Conservation (phyloP, 2,329 filamentous ascomycete species). For the Thermoascus crustaceus region DNA sequence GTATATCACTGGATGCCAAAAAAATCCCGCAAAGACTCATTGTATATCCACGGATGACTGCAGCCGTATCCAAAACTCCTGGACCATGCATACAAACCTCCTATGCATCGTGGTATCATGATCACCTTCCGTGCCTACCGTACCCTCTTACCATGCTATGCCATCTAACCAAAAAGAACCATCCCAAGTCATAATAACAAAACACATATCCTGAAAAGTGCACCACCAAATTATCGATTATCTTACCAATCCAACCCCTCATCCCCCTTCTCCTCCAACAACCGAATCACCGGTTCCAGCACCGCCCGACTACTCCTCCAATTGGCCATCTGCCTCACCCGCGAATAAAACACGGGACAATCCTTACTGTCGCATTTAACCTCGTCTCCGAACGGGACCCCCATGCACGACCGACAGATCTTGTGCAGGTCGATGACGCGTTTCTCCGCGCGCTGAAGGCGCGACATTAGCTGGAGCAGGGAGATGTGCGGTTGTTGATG, state of each 20-base stretch:
- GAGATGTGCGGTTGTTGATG: constrained; percentile 43
- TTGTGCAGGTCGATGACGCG: constrained; percentile 56
- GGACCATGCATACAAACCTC: no score
- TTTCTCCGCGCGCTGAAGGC: constrained; percentile 56
- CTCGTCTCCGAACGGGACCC: constrained; percentile 62
- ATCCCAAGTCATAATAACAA: no score
- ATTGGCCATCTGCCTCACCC: constrained; percentile 29
- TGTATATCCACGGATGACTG: no score
- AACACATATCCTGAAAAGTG: background rate
- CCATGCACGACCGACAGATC: constrained; percentile 74
- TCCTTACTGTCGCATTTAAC: constrained; percentile 85
- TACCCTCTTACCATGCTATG: no score
- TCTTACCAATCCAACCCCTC: constrained; percentile 31
- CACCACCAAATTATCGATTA: background rate
- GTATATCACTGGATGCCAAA: no score
- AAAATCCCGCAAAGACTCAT: no score
- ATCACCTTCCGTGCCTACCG: no score
- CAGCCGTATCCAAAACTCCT: no score
- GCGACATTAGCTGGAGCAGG: constrained; percentile 54
- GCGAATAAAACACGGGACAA: constrained; percentile 78
- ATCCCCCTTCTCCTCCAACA: constrained; percentile 27
- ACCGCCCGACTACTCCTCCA: constrained; percentile 29
- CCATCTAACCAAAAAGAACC: no score
- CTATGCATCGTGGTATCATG: no score
- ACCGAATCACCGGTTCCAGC: constrained; percentile 28